Base-by-base conservation (phyloP, 2,329 filamentous ascomycete species). In the Hymenoscyphus linearis region DNA sequence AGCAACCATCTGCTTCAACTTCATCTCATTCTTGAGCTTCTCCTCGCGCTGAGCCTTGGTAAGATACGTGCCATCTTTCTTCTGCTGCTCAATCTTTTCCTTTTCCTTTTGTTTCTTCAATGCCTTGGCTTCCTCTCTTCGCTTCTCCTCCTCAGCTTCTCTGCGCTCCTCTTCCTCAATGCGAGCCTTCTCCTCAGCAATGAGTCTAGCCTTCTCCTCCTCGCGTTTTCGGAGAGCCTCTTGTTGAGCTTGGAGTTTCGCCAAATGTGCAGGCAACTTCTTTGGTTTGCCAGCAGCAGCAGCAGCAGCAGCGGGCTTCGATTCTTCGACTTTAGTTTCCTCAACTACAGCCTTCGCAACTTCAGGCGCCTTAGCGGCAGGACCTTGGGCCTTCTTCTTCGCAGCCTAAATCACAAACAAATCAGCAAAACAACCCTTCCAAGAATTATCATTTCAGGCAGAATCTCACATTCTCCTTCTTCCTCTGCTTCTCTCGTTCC, bases 401-500 rank as follows among this genome's bases (percentile, higher is more conserved):
- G 89, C 86, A 67, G 91, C 91, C 88, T 89, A 68, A 62, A 62
- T 57, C n/a, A n/a, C 18, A 25, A 37, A 18, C 50, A 31, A n/a
- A 27, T 37, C 31, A 60, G 22, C 1, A 13, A 47, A 34, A 34
- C 16, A 47, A 10, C 14, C 13, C 44, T 34, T 18, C 34, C n/a
- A 52, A 36, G 18, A 22, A 36, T 27, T 57, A 16, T 1, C 9
- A 44, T 26, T 35, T 13, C 31, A 31, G 31, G 31, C 10, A 31
- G 52, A 57, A 44, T 73, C 80, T 61, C 75, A 95, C 91, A 85
- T 98, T 89, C 77, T 99, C 95, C 85, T 93, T 99, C 80, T 99
- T 99, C 68, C 93, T 84, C 79, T 95, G 90, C 85, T 99, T 99
- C 80, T 99, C 95, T 64, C 91, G 87, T 80, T 99, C 95, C 79